Percentiles rank a stretch among this genome's conserved stretches.
Evolutionary conservation across 1,284 basidiomycete species (phyloP).

Genomic region (Gomphus bonarii): DNA sequence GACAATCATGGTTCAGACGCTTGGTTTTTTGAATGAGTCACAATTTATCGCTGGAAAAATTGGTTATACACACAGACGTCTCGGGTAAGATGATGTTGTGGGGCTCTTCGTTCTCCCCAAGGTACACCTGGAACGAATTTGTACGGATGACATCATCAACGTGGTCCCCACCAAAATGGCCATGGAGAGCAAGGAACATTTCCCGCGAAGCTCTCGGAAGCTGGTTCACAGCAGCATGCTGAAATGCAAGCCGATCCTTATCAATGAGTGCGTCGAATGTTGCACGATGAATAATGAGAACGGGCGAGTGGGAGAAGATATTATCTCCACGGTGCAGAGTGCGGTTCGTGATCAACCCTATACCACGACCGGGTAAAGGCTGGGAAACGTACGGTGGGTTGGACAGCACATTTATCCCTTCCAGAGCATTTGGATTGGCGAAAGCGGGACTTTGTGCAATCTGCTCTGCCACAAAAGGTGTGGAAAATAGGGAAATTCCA

Average conservation of each 20-base stretch:
- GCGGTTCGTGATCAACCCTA: background rate
- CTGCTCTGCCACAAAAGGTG: background rate
- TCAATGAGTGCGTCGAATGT: background rate
- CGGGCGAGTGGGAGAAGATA: background rate
- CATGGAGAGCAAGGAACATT: background rate
- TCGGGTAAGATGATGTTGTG: background rate
- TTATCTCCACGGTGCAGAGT: background rate
- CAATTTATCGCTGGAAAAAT: background rate
- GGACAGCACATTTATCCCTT: background rate
- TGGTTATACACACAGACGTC: background rate
- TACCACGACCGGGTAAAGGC: background rate
- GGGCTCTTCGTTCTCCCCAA: background rate
- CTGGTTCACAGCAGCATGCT: background rate
- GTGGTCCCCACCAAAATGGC: background rate
- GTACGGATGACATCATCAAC: background rate
- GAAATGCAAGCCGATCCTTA: background rate
- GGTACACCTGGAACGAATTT: slow-evolving; percentile 2
- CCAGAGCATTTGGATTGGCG: background rate
- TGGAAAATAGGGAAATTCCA: background rate
- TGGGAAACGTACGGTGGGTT: background rate
- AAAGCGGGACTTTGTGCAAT: background rate
- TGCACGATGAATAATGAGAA: background rate
- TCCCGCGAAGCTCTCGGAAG: background rate
- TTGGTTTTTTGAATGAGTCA: background rate
- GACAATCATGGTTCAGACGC: slow-evolving; percentile 6